phyloP scores from a whole-genome alignment of 2,329 filamentous ascomycete species.

The Pleurostoma richardsiae region DNA sequence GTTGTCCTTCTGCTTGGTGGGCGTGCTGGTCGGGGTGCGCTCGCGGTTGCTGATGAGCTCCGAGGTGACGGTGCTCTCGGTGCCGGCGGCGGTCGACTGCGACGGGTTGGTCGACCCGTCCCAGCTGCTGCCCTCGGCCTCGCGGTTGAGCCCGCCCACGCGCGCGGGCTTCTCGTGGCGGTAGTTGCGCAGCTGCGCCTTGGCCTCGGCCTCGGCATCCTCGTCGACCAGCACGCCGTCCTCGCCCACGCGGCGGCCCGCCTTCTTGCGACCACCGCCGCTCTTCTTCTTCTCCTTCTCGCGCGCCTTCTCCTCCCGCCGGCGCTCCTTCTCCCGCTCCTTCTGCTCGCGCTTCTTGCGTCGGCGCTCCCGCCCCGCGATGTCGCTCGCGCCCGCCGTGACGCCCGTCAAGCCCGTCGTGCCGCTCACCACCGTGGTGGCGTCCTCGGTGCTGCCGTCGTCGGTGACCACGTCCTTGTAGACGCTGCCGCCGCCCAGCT shows the following conservation, averaged over 20 bases:
- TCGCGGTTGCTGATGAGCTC: constrained; percentile 57
- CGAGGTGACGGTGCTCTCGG: constrained; percentile 45
- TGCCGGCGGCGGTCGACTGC: constrained; percentile 38
- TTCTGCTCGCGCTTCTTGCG: constrained; percentile 47
- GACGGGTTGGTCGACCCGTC: constrained; percentile 68
- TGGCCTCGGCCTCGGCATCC: constrained; percentile 56
- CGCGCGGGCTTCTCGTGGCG: constrained; percentile 80
- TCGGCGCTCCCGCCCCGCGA: constrained; percentile 49
- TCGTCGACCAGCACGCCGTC: constrained; percentile 61
- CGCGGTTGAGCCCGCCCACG: constrained; percentile 84
- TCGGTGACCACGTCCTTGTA: constrained; percentile 63
- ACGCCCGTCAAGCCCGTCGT: constrained; percentile 41
- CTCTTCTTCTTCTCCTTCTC: constrained; percentile 22
- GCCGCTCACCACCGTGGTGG: constrained; percentile 25
- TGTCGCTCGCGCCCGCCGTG: constrained; percentile 52
- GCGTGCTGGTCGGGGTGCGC: constrained; percentile 50
- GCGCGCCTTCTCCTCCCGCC: constrained; percentile 25
- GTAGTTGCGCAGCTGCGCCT: constrained; percentile 73
- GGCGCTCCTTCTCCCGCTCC: constrained; percentile 42
- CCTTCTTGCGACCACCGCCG: constrained; percentile 22
- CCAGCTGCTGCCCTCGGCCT: constrained; percentile 73
- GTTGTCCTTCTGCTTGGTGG: constrained; percentile 32
- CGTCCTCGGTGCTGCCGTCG: constrained; percentile 37
- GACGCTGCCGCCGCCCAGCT: constrained; percentile 82
- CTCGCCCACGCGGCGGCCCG: constrained; percentile 43